Base-by-base conservation (phyloP, 2,329 filamentous ascomycete species). In the Diaporthe ampelina region DNA sequence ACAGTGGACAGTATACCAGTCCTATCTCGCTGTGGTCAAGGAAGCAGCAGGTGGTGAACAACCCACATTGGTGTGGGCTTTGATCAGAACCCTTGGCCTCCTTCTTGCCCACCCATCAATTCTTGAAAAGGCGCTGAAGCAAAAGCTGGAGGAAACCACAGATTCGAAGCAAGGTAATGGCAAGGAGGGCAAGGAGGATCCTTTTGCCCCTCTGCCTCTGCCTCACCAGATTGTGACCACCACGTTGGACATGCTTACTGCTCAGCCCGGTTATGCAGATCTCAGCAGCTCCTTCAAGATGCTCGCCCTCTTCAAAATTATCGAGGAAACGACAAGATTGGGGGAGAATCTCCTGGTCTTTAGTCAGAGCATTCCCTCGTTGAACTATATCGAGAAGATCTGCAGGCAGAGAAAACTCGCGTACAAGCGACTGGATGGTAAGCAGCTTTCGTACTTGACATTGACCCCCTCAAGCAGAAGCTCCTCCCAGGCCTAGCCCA, bases 331-430 rank as follows among this genome's bases (percentile, higher is more conserved):
- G 9, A 88, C 88, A 52, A 80, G 81, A 1, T 83, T 86, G 0
- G 87, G 88, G 0, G 95, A 98, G 81, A 95, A 95, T 79, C 89
- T 95, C 1, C 86, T 98, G 0, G 85, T 98, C 0, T 98, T 98
- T 79, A 94, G 93, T 0, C 93, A 95, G 71, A 93, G 91, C 19
- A 85, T 95, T 15, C 84, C 85, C 0, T 93, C 93, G 0, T 84
- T 98, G 7, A 80, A 95, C 77, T 96, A 92, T 77, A 85, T 98
- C 0, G 88, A 91, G 68, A 77, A 83, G 0, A 81, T 93, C 26
- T 87, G 95, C 52, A 54, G n/a, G 4, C 82, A 80, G 7, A 78
- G 79, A 26, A 86, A 88, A 73, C 81, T 84, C 2, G 85, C 89
- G 40, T 87, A 84, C 71, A 81, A 81, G 10, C 89, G 93, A 29